These are phyloP conservation scores for Ganoderma lucidum DNA, from an alignment of 1,284 basidiomycete genomes.

Conservation along the genomic window DNA sequence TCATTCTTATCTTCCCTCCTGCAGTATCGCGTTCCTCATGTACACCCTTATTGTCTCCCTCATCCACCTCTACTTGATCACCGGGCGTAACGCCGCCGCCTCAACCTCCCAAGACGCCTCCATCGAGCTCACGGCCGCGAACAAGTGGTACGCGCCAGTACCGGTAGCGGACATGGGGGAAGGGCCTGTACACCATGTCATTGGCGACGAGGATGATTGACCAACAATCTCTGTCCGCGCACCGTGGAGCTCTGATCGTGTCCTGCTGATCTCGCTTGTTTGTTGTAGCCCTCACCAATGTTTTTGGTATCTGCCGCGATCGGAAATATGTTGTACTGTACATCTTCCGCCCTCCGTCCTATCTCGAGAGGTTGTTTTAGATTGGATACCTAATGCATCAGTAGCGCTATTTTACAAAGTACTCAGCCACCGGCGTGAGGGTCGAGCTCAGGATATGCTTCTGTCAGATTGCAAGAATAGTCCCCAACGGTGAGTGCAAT, in stretches of 20 bases:
- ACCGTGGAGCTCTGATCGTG: not conserved
- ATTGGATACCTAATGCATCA: not conserved
- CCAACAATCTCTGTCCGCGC: not conserved
- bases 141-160: conserved; percentile 42
- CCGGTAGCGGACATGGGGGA: conserved; percentile 31
- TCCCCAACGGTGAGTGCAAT: not conserved
- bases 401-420: not conserved
- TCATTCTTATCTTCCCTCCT: not conserved
- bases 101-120: conserved; percentile 28
- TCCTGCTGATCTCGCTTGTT: not conserved
- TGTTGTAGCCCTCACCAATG: not conserved
- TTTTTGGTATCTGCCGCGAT: not conserved
- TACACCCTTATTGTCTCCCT: conserved; percentile 75
- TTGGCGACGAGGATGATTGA: conserved; percentile 46
- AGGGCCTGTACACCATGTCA: conserved; percentile 40
- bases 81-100: conserved; percentile 62
- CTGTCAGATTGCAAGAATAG: not conserved
- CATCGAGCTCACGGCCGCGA: conserved; percentile 43
- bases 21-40: conserved; percentile 76
- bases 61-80: conserved; percentile 63
- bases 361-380: not conserved
- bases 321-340: not conserved
- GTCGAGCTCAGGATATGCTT: not conserved
- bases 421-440: not conserved
- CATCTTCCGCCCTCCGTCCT: not conserved